Conservation (phyloP, 1,284 basidiomycete genomes). For the Trichosporon faecale region DNA sequence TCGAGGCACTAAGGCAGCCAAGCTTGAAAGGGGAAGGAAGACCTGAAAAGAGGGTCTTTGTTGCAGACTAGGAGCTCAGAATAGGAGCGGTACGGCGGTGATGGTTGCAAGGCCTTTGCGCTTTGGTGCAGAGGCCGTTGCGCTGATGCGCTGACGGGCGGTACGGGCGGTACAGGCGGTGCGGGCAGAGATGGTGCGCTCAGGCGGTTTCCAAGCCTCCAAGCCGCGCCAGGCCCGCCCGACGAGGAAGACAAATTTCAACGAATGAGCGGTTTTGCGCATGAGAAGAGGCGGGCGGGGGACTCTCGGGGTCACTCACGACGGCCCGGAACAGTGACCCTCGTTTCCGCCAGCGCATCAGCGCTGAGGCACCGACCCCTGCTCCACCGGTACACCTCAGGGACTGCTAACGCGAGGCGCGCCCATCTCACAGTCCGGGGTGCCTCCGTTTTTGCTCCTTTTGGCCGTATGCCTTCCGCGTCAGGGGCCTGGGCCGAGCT, state of each 20-base stretch:
- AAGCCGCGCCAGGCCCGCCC: neutral
- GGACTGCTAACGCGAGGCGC: neutral
- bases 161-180: no score
- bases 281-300: neutral
- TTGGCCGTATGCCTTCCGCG: neutral
- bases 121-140: neutral
- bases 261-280: neutral
- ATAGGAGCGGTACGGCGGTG: neutral
- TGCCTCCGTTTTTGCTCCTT: neutral
- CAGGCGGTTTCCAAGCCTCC: neutral
- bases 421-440: neutral
- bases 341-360: neutral
- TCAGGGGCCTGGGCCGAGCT: conserved; percentile 3
- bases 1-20: neutral
- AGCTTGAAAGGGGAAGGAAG: neutral
- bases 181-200: neutral
- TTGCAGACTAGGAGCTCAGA: neutral
- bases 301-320: no score
- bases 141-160: neutral
- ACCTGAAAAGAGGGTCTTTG: conserved; percentile 12
- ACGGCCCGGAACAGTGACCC: neutral
- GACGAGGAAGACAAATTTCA: neutral
- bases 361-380: neutral
- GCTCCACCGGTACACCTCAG: neutral
- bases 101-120: neutral